Base-by-base conservation (phyloP, 2,329 filamentous ascomycete species). In the Penicillium capsulatum region DNA sequence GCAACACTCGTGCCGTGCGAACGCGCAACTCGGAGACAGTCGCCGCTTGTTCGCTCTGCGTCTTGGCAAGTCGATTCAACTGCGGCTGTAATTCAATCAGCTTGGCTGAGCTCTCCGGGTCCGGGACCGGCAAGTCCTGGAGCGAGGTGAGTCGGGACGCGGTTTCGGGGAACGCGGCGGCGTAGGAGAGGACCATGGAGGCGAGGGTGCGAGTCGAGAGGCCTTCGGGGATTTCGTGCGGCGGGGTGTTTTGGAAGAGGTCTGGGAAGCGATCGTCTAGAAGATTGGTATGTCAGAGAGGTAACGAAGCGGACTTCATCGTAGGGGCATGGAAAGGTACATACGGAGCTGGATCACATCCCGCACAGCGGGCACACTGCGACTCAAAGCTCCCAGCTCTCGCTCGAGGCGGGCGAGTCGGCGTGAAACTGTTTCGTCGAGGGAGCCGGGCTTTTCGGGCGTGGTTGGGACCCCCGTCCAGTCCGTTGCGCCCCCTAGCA, bases 1-100 rank as follows among this genome's bases (percentile, higher is more conserved):
- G 75, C 43, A 88, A 65, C 16, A 77, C 68, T 47, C 63, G 61
- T 17, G 69, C 69, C 37, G 67, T 70, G 9, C 67, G 61, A 7
- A 64, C 54, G 22, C 69, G 57, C 36, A 74, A 42, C 36, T 67
- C 66, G 5, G 63, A 64, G 9, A 73, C 58, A 22, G 65, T 57
- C 9, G 41, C 47, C 11, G 63, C 62, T 47, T 73, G 65, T 14
- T 60, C 53, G 3, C 61, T 55, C 54, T 73, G 70, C 24, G 49
- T 54, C 17, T 50, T 40, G 31, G 60, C 50, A 9, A 69, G 38
- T 22, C 54, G 54, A 38, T 68, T 61, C 7, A 74, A 45, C 9
- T 64, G 60, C n/a, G 69, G 68, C 36, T 65, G 60, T 13, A 72
- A 56, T 33, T 66, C 57, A 34, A 71, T 61, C 10, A 74, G 51